These are phyloP conservation scores for Alternaria arbusti DNA, from an alignment of 2,329 filamentous ascomycete genomes.

Conservation along the genomic window DNA sequence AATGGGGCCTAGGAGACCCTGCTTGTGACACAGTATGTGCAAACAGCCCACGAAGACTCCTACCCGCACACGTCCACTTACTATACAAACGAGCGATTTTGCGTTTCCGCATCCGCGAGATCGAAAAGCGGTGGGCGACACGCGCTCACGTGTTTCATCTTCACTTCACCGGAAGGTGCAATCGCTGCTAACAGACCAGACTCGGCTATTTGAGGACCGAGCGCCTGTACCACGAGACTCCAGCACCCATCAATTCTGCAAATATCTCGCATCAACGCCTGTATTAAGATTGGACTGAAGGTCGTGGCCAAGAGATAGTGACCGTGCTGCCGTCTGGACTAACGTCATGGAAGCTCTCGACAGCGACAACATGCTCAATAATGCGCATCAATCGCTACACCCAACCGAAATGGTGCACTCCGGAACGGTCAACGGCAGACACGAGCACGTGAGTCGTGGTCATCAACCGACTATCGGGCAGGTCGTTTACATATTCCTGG, in stretches of 20 bases:
- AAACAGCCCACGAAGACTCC: conserved; percentile 1
- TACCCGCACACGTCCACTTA: not conserved
- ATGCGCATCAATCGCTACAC: not conserved
- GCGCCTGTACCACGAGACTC: not conserved
- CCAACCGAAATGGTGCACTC: not conserved
- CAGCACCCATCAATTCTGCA: not conserved
- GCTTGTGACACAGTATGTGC: conserved; percentile 2
- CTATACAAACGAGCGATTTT: not conserved
- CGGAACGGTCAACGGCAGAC: not conserved
- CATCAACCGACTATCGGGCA: conserved; percentile 2
- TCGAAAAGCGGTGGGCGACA: not conserved
- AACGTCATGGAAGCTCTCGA: not conserved
- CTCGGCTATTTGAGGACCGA: conserved; percentile 1
- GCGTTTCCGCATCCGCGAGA: not conserved
- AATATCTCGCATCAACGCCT: not conserved
- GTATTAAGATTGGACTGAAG: not conserved
- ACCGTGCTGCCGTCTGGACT: not conserved
- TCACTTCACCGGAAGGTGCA: conserved; percentile 12
- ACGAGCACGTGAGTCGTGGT: not conserved
- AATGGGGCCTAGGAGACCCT: not conserved
- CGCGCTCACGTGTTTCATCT: conserved; percentile 9
- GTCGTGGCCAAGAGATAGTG: not conserved
- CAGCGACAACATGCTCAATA: not conserved
- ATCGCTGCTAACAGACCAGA: not conserved
- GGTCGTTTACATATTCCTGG: conserved; percentile 24